Evolutionary conservation across 2,329 filamentous ascomycete genomes (phyloP), one percentile per base, ranked within the genome.

Genomic region (Trichoderma pleuroti): DNA sequence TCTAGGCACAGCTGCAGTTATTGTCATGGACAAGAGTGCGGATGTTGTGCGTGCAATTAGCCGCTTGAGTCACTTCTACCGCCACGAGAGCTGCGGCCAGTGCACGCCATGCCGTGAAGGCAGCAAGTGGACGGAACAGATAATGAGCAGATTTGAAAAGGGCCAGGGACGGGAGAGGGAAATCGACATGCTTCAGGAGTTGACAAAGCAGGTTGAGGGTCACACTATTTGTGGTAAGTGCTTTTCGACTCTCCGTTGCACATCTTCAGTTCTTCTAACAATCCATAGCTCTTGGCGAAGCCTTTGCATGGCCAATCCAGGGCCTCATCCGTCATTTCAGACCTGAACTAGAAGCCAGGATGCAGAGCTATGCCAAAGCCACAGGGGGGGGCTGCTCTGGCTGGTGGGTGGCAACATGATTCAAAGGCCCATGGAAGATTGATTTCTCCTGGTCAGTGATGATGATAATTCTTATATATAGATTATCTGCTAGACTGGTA

Each of bases 81-180:
- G 94, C 83, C 96, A 99, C 86, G 96, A 99, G 86, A 94, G 91
- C 75, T 99, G 96, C 82, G 96, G 96, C 72, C 96, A 99, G 85
- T 99, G 96, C 86, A 99, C 96, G 71, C 96, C 96, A n/a, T 99
- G 96, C 88, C 92, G 96, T 80, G 96, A 99, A 85, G 96, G 96
- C 75, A 97, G 92, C 86, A 98, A 97, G 86, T 99, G 96, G 96
- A 98, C 95, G 12, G 92, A 97, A 83, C 94, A 99, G 86, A 98
- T 99, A 82, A 98, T 99, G 96, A 86, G 92, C 82, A 92, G 96
- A 70, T 97, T 99, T 77, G 94, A 97, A 86, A 92, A 92, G 82
- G 96, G 96, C 72, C 90, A 93, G 82, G 96, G 93, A 72, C 90
- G 93, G 73, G 90, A 91, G 82, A 88, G 96, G 72, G 96, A 99